Percentiles rank a stretch among this genome's conserved stretches.
phyloP scores from a whole-genome alignment of 2,329 filamentous ascomycete species.

The Calonectria pseudoreteaudii region DNA sequence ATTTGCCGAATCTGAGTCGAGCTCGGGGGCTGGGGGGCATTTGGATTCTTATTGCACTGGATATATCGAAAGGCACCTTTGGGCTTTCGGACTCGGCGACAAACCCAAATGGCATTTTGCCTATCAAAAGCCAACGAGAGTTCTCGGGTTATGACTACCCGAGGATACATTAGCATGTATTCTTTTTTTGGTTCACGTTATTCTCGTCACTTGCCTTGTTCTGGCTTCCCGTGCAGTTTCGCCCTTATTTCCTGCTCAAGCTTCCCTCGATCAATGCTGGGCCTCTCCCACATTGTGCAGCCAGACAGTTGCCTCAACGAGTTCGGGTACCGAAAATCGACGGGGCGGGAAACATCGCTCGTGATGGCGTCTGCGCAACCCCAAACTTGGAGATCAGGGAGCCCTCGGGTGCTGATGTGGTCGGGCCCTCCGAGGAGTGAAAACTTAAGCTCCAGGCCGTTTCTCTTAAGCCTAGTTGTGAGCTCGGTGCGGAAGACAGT shows the following conservation, averaged over 20 bases:
- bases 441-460: constrained; percentile 36
- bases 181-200: background rate
- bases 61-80: constrained; percentile 36
- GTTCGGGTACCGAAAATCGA: constrained; percentile 41
- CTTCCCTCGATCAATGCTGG: background rate
- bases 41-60: background rate
- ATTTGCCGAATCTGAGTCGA: constrained; percentile 39
- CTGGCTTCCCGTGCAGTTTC: background rate
- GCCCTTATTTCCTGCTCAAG: constrained; percentile 28
- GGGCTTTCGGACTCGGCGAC: constrained; percentile 27
- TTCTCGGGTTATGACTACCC: constrained; percentile 5
- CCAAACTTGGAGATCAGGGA: constrained; percentile 35
- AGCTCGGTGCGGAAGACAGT: constrained; percentile 24
- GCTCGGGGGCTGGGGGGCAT: constrained; percentile 28
- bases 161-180: background rate
- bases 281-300: constrained; percentile 33
- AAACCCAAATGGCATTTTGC: constrained; percentile 24
- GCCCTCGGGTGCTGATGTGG: constrained; percentile 23
- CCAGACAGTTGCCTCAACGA: constrained; percentile 37
- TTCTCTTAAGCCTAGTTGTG: background rate
- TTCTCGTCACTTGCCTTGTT: constrained; percentile 13
- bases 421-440: constrained; percentile 42
- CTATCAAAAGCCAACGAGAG: background rate
- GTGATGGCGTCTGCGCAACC: constrained; percentile 39
- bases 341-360: constrained; percentile 39